Conservation (phyloP, 2,329 filamentous ascomycete genomes). For the Thelonectria discophora region DNA sequence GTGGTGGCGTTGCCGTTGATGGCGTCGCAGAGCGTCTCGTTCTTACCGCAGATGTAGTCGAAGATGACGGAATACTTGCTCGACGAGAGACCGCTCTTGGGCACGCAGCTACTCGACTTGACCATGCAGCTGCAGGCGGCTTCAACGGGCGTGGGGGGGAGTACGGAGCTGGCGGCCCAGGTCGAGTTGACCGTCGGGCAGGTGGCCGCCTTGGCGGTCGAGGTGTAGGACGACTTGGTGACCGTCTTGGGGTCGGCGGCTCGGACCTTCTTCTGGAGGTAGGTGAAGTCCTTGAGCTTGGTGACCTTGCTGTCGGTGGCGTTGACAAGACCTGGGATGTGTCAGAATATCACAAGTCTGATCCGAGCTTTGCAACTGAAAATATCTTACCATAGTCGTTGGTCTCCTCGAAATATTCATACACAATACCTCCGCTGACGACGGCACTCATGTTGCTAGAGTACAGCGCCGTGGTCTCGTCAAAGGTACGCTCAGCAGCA, state of each 20-base stretch:
- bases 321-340: conserved; percentile 62
- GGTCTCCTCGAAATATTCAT: conserved; percentile 94
- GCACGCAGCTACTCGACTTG: conserved; percentile 74
- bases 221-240: conserved; percentile 72
- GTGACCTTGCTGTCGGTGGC: conserved; percentile 67
- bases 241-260: conserved; percentile 73
- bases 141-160: conserved; percentile 84
- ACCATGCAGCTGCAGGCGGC: conserved; percentile 88
- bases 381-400: conserved; percentile 78
- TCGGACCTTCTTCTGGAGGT: conserved; percentile 75
- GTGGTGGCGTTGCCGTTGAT: conserved; percentile 73
- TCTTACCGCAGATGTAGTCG: conserved; percentile 72
- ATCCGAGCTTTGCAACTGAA: too few species aligned
- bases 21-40: conserved; percentile 67
- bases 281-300: conserved; percentile 78
- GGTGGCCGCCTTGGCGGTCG: conserved; percentile 72
- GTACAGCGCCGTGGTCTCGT: conserved; percentile 86
- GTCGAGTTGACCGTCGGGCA: conserved; percentile 73
- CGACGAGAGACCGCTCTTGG: conserved; percentile 64
- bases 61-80: conserved; percentile 77
- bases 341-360: neutral
- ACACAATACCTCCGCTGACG: conserved; percentile 96
- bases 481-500: conserved; percentile 76
- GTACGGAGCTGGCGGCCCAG: conserved; percentile 72
- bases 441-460: conserved; percentile 81